phyloP scores from a whole-genome alignment of 2,329 filamentous ascomycete genomes.

The Plenodomus tracheiphilus region DNA sequence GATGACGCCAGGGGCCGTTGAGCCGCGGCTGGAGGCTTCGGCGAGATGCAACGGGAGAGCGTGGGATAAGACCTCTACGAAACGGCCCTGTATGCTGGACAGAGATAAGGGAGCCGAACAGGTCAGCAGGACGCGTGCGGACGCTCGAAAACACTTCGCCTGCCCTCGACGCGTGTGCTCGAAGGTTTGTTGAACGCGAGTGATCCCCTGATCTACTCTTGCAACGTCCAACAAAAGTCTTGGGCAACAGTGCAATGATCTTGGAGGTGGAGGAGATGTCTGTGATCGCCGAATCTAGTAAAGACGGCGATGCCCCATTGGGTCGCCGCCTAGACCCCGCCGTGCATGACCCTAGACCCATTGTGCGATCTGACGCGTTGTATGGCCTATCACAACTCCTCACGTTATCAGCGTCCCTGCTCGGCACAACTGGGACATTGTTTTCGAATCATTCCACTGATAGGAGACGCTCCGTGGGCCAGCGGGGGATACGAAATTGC shows the following conservation, averaged over 20 bases:
- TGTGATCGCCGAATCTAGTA: slow-evolving; percentile 3
- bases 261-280: background rate
- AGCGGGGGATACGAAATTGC: slow-evolving; percentile 1
- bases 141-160: background rate
- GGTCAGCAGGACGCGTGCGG: background rate
- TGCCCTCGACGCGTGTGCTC: background rate
- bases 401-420: slow-evolving; percentile 21
- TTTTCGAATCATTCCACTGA: slow-evolving; percentile 15
- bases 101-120: background rate
- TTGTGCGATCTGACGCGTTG: background rate
- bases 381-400: slow-evolving; percentile 18
- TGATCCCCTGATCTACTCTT: background rate
- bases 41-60: background rate
- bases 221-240: background rate
- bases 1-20: background rate
- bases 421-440: slow-evolving; percentile 9
- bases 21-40: slow-evolving; percentile 1
- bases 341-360: background rate
- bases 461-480: slow-evolving; percentile 1
- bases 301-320: slow-evolving; percentile 1
- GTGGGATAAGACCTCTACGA: slow-evolving; percentile 1
- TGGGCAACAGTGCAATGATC: background rate
- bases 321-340: background rate
- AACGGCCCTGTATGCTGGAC: background rate
- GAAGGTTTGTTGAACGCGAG: background rate